A percentile compares a stretch with the other conserved stretches of the same genome.
Evolutionary conservation across 352 stramenopile genomes (phyloP).

Genomic region (Phytophthora vignae): DNA sequence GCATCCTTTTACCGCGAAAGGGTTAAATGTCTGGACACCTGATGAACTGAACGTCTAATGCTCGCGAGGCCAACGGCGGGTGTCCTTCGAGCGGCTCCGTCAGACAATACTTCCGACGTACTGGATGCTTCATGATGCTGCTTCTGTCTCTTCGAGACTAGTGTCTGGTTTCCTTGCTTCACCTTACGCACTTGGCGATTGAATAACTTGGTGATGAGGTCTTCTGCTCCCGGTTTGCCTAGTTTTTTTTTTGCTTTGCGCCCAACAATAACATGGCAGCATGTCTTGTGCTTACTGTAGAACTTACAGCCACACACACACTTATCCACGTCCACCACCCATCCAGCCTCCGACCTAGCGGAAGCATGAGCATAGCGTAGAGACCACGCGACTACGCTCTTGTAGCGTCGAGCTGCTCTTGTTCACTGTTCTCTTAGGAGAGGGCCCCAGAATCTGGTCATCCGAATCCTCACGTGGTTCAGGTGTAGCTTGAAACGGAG

Average conservation of each 20-base stretch:
- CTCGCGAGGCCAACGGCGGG: not conserved
- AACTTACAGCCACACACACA: slow-evolving; percentile 10
- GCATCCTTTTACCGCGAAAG: no score
- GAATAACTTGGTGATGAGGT: not conserved
- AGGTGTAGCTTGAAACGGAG: no score
- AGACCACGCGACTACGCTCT: slow-evolving; percentile 4
- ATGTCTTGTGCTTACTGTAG: slow-evolving; percentile 9
- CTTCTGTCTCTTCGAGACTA: not conserved
- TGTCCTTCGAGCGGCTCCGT: not conserved
- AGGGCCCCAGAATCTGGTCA: no score
- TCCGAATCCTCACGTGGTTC: no score
- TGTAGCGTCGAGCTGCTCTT: slow-evolving; percentile 7
- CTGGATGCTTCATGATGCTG: not conserved
- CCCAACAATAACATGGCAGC: slow-evolving; percentile 6
- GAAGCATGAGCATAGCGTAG: slow-evolving; percentile 1
- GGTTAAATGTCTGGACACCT: not conserved
- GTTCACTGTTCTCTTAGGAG: slow-evolving; percentile 1
- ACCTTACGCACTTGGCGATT: slow-evolving; percentile 10
- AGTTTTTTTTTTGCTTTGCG: slow-evolving; percentile 4
- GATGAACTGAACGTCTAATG: slow-evolving; percentile 2
- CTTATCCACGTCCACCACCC: not conserved
- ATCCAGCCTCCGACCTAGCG: no score
- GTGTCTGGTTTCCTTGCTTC: not conserved
- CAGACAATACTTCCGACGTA: not conserved
- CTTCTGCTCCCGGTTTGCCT: not conserved